phyloP scores from a whole-genome alignment of 176 grass and related monocot species.

The Tillandsia leiboldiana region DNA sequence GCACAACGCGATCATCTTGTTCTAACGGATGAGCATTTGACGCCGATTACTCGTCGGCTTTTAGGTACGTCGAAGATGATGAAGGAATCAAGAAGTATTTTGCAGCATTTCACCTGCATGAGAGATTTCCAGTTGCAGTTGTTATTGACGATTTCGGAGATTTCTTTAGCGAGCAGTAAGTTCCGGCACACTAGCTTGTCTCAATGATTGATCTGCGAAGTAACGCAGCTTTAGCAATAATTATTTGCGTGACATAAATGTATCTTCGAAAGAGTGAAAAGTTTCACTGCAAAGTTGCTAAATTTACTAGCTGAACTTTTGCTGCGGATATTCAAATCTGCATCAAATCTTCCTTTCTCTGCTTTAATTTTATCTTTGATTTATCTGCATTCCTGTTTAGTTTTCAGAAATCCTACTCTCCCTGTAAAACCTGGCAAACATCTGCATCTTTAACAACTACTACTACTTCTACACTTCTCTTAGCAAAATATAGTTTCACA shows the following conservation, averaged over 20 bases:
- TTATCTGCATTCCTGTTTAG: too few relatives aligned
- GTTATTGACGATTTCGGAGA: constrained; percentile 90
- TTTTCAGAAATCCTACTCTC: too few relatives aligned
- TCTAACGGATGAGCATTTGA: not conserved
- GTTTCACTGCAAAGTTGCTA: too few relatives aligned
- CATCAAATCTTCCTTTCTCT: too few relatives aligned
- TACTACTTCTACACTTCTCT: constrained; percentile 3
- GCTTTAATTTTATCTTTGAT: too few relatives aligned
- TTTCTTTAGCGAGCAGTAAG: constrained; percentile 55
- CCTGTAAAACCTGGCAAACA: too few relatives aligned
- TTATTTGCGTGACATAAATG: too few relatives aligned
- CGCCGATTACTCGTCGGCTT: constrained; percentile 10
- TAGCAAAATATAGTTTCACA: not conserved
- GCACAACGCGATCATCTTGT: not conserved
- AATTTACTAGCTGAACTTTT: too few relatives aligned
- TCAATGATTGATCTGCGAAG: not conserved
- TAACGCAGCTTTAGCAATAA: not conserved
- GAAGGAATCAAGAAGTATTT: constrained; percentile 73
- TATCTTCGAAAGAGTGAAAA: too few relatives aligned
- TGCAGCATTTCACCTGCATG: constrained; percentile 77
- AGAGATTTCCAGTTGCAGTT: constrained; percentile 52
- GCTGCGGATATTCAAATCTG: too few relatives aligned
- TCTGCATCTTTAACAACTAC: constrained; percentile 8
- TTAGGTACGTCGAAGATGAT: constrained; percentile 66
- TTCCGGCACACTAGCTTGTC: not conserved